Evolutionary conservation across 805 yeast species (phyloP), one percentile per base, ranked within the genome.

Genomic region (Yarrowia sp.): DNA sequence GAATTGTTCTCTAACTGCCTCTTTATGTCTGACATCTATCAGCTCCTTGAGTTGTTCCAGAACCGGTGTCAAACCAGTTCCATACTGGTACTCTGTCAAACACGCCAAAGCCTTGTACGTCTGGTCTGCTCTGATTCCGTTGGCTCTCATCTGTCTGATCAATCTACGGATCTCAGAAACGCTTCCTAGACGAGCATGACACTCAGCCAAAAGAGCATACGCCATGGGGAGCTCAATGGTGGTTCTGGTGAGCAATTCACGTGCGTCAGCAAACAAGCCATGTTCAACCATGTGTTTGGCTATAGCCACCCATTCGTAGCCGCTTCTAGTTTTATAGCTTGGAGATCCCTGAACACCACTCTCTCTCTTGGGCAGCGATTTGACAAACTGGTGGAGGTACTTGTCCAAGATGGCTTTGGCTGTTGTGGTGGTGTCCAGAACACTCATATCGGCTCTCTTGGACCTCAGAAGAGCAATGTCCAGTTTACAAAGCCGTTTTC

Each of bases 131-230:
- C 61, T 36, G 4, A 55, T 39, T 6, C 43, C 22, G 0, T 14
- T 10, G 2, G 36, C 10, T 10, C 33, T 43, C 61, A 55, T 55
- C 15, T 41, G 31, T 38, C 39, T 55, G 38, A 55, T 41, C 8
- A 55, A 17, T 47, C 31, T 39, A 11, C 41, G 39, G 32, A 55
- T 55, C 39, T 41, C 47, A 11, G 31, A 2, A 6, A 41, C 11
- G 11, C n/a, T 6, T 10, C 39, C 61, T 38, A 55, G 17, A 13
- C 61, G 61, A 18, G 61, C 61, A 41, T 55, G 38, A 17, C 61
- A 55, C 61, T 55, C 61, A 9, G 61, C 61, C 61, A 55, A 6
- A n/a, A 55, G 28, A 31, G 61, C 61, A 31, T 55, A 55, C 1
- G 47, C 61, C 47, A 41, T 55, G 38, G 61, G 61, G 4, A 22